Evolutionary conservation across 179 eudicot species (phyloP), one percentile per base, ranked within the genome.

Genomic region (Beta corolliflora): DNA sequence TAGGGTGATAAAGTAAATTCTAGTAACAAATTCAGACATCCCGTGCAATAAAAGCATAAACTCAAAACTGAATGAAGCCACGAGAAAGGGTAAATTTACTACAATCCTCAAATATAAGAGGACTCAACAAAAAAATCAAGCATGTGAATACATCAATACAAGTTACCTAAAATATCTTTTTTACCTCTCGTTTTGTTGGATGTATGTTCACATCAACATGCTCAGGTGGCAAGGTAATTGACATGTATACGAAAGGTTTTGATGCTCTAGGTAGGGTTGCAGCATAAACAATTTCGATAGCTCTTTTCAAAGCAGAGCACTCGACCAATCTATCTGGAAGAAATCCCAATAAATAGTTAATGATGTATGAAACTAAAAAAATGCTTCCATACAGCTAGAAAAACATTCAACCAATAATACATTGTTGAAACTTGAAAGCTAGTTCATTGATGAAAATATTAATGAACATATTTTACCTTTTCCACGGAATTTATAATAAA

Each of bases 171-270:
- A 59, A 59, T 76, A 59, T 46, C 52, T 58, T 70, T 65, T 66
- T 66, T 81, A 95, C 99, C 98, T 96, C 99, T 84, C 97, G 89
- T 88, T 96, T 96, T 80, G 99, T 96, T n/a, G 98, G 99, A 85
- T 96, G 99, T 71, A 96, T 90, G 82, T 96, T 94, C 82, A 96
- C 98, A 88, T 96, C 99, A 89, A 94, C 91, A 88, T 94, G 97
- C 83, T 92, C 97, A 77, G 93, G 87, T 72, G 99, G 99, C 86
- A 96, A 87, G 65, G 77, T 71, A 79, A 96, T 85, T 79, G 99
- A 91, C 97, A 96, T 93, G 85, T 96, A 96, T 80, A 96, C 87
- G 88, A 96, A 96, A 73, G 99, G 99, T 81, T 96, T 96, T 81
- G 99, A 91, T 83, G 99, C 99, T 90, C 94, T 93, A 23, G 99